Evolutionary conservation across 208 protist species (phyloP).

Genomic region (Acanthamoeba culbertsoni): DNA sequence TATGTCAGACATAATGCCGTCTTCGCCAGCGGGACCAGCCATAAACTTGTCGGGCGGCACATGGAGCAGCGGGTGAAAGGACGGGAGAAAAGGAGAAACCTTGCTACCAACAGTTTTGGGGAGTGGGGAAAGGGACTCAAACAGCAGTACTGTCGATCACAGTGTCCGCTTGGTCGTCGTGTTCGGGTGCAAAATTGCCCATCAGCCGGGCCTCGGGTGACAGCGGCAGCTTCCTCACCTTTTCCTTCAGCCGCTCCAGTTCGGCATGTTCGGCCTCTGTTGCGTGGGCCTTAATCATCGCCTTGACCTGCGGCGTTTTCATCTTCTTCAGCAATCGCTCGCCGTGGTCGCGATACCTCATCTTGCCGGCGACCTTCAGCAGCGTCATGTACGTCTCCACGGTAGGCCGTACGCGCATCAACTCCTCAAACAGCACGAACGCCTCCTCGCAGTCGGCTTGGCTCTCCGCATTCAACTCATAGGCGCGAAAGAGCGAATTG

Average conservation of each 20-base stretch:
- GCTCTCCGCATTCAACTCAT: slow-evolving; percentile 7
- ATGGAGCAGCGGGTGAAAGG: background rate
- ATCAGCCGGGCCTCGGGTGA: background rate
- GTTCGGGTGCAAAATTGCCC: background rate
- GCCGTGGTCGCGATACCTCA: slow-evolving; percentile 11
- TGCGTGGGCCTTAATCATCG: background rate
- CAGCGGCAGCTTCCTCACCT: background rate
- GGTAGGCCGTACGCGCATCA: background rate
- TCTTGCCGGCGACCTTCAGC: background rate
- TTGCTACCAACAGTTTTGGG: background rate
- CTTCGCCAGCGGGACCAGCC: too few relatives aligned
- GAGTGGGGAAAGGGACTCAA: background rate
- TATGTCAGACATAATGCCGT: too few relatives aligned
- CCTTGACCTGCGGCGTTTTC: background rate
- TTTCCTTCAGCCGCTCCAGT: background rate
- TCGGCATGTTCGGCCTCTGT: background rate
- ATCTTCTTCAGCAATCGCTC: background rate
- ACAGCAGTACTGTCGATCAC: background rate
- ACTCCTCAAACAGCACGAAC: background rate
- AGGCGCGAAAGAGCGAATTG: slow-evolving; percentile 27
- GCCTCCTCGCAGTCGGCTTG: slow-evolving; percentile 25
- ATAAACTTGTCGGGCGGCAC: too few relatives aligned
- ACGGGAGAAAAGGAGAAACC: background rate
- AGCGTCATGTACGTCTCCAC: slow-evolving; percentile 21
- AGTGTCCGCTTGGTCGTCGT: background rate